Percentiles rank a stretch among this genome's conserved stretches.
Conservation (phyloP, 768 basidiomycete species). For the Mycena vulgaris region DNA sequence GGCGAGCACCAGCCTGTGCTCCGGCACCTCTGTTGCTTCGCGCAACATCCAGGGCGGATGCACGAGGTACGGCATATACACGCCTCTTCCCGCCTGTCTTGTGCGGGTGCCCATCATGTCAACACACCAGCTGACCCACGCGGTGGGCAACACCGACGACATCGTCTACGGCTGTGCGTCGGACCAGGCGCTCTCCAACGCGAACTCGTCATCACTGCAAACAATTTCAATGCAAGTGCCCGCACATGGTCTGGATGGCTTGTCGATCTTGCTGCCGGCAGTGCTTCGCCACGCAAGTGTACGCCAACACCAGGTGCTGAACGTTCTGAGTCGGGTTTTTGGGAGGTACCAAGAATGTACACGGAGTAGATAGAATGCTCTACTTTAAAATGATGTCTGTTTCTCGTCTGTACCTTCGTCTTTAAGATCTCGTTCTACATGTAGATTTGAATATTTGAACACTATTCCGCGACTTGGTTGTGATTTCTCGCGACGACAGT, state of each 20-base stretch:
- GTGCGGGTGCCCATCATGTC: background rate
- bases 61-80: constrained; percentile 58
- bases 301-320: constrained; percentile 57
- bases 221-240: constrained; percentile 63
- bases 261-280: constrained; percentile 35
- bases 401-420: no score
- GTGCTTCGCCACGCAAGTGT: constrained; percentile 65
- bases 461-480: no score
- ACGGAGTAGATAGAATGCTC: no score
- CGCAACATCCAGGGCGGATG: constrained; percentile 64
- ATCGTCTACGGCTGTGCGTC: constrained; percentile 57
- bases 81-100: background rate
- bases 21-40: constrained; percentile 58
- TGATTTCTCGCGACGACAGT: no score
- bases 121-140: constrained; percentile 60
- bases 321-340: no score
- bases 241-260: background rate
- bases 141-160: constrained; percentile 58
- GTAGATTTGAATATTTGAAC: no score
- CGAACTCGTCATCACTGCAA: constrained; percentile 56
- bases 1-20: constrained; percentile 54
- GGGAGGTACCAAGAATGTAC: no score
- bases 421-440: no score
- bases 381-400: no score
- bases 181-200: constrained; percentile 56